Percentiles rank a stretch among this genome's conserved stretches.
Evolutionary conservation across 768 basidiomycete genomes (phyloP).

Genomic region (Strobilomyces dryophilus): DNA sequence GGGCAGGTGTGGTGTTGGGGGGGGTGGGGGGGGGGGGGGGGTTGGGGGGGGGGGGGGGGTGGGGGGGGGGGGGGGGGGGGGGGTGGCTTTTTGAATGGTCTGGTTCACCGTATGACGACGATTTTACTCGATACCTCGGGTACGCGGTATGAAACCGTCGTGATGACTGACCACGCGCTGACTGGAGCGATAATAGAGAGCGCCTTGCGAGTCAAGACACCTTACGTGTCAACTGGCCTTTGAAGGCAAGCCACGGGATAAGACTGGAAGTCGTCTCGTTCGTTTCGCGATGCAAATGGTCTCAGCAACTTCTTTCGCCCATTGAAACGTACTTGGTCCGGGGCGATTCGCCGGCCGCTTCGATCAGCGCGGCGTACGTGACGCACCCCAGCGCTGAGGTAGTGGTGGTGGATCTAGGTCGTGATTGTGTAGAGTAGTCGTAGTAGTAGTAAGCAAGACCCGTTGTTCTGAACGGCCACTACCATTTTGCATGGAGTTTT

Average conservation of each 20-base stretch:
- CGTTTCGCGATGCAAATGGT: background rate
- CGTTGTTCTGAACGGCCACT: background rate
- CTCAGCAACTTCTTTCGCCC: too few species aligned
- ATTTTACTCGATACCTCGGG: background rate
- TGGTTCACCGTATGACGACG: background rate
- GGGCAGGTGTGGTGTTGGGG: too few species aligned
- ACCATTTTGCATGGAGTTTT: constrained; percentile 66
- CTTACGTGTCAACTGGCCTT: background rate
- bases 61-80: background rate
- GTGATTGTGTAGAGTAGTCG: too few species aligned
- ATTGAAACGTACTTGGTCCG: too few species aligned
- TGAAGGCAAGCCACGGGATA: background rate
- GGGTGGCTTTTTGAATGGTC: background rate
- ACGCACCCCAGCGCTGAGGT: too few species aligned
- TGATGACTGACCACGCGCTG: background rate
- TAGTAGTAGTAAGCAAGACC: too few species aligned
- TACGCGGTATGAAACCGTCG: too few species aligned
- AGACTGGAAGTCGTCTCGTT: background rate
- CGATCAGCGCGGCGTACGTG: too few species aligned
- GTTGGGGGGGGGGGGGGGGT: too few species aligned
- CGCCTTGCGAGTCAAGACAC: background rate
- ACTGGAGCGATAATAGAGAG: background rate
- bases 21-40: too few species aligned
- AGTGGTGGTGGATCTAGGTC: too few species aligned
- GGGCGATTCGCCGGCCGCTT: too few species aligned